Evolutionary conservation across 2,329 filamentous ascomycete species (phyloP).

Genomic region (Aspergillus sergii): DNA sequence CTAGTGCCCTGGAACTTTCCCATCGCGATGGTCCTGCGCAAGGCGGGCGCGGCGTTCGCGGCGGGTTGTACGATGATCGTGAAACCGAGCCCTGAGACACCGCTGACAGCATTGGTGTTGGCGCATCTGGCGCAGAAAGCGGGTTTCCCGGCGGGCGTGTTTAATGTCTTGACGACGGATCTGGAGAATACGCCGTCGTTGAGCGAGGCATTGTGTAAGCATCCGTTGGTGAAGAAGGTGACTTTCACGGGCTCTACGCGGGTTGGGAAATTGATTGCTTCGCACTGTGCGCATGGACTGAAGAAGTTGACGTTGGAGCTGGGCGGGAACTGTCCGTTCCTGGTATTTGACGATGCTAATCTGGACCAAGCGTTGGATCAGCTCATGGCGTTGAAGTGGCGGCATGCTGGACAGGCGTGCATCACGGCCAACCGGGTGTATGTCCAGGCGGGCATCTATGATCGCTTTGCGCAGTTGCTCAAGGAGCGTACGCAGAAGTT

Average conservation of each 20-base stretch:
- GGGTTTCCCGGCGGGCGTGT: constrained; percentile 61
- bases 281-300: constrained; percentile 60
- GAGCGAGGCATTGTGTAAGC: constrained; percentile 55
- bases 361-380: constrained; percentile 51
- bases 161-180: constrained; percentile 62
- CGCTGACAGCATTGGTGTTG: constrained; percentile 59
- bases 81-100: constrained; percentile 71
- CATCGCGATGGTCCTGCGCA: constrained; percentile 68
- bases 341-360: constrained; percentile 67
- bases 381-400: constrained; percentile 46
- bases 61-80: constrained; percentile 75
- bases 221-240: constrained; percentile 63
- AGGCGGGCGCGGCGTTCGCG: constrained; percentile 68
- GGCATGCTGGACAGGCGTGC: constrained; percentile 49
- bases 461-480: constrained; percentile 58
- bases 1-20: constrained; percentile 76
- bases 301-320: constrained; percentile 68
- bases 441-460: constrained; percentile 48
- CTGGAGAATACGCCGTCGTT: constrained; percentile 43
- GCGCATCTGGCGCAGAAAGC: constrained; percentile 56
- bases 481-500: constrained; percentile 55
- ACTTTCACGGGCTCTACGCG: constrained; percentile 63
- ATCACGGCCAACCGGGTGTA: constrained; percentile 50
- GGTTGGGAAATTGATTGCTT: constrained; percentile 64
- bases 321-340: constrained; percentile 66